Evolutionary conservation across 2,329 filamentous ascomycete species (phyloP).

Genomic region (Emmonsiellopsis sp.): DNA sequence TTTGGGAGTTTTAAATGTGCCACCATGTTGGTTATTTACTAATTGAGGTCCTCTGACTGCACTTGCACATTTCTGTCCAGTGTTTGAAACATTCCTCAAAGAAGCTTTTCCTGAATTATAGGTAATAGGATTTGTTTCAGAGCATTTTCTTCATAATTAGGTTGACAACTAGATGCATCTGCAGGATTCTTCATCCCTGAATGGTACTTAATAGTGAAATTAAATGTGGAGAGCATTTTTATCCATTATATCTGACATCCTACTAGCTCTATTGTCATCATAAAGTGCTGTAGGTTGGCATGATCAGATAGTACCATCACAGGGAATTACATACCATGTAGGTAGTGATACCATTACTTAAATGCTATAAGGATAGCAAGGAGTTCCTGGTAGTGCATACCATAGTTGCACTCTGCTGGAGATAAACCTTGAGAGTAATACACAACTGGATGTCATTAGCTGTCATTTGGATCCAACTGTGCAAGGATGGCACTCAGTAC

Average conservation of each 20-base stretch:
- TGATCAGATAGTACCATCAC: conserved; percentile 19
- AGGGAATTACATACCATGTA: conserved; percentile 8
- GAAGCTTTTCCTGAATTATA: background rate
- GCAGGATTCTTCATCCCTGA: background rate
- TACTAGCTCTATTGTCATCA: conserved; percentile 2
- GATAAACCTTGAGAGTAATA: conserved; percentile 19
- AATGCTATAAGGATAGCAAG: conserved; percentile 20
- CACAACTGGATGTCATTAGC: conserved; percentile 13
- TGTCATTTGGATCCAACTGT: conserved; percentile 10
- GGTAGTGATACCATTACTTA: conserved; percentile 15
- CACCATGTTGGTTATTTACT: background rate
- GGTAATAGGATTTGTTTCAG: background rate
- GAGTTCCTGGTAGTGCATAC: conserved; percentile 24
- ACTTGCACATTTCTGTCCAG: background rate
- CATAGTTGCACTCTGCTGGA: conserved; percentile 17
- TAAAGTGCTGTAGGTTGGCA: conserved; percentile 21
- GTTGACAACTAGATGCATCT: background rate
- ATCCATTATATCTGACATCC: conserved; percentile 3
- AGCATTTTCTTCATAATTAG: background rate
- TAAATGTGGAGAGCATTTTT: background rate
- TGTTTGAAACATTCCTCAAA: background rate
- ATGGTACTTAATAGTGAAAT: conserved; percentile 2
- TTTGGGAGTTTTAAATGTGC: background rate
- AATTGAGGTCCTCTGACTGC: background rate
- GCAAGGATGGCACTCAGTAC: conserved; percentile 10